A percentile compares a stretch with the other conserved stretches of the same genome.
phyloP scores from a whole-genome alignment of 805 yeast species.

The Metschnikowia drakensbergensis region DNA sequence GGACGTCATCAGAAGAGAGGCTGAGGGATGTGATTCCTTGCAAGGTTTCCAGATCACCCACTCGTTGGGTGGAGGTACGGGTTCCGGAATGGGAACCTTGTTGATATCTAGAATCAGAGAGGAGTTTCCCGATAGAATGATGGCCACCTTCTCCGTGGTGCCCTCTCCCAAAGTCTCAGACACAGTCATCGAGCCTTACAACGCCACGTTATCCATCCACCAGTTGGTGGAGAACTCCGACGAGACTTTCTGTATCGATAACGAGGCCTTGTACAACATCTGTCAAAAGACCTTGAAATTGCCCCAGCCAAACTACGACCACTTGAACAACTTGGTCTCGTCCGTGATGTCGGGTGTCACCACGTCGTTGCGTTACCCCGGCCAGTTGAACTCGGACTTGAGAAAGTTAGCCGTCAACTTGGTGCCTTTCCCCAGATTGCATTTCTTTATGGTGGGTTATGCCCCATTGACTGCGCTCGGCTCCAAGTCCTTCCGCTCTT shows the following conservation, averaged over 20 bases:
- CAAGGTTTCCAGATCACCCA: constrained; percentile 88
- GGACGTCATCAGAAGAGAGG: constrained; percentile 90
- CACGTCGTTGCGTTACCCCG: constrained; percentile 90
- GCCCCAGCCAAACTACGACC: constrained; percentile 71
- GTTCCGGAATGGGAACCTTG: constrained; percentile 94
- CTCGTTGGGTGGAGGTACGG: constrained; percentile 77
- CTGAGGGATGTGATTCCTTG: constrained; percentile 86
- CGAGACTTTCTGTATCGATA: constrained; percentile 93
- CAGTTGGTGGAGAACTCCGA: constrained; percentile 88
- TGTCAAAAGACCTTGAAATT: constrained; percentile 83
- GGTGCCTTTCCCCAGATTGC: constrained; percentile 93
- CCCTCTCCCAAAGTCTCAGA: constrained; percentile 91
- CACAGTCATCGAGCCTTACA: constrained; percentile 93
- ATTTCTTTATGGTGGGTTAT: constrained; percentile 92
- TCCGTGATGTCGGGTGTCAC: constrained; percentile 95
- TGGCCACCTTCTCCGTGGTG: constrained; percentile 90
- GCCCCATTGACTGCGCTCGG: constrained; percentile 86
- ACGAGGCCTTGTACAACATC: constrained; percentile 87
- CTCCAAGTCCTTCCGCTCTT: constrained; percentile 76
- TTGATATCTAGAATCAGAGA: constrained; percentile 82
- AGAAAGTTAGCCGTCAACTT: constrained; percentile 91
- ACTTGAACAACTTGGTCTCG: constrained; percentile 78
- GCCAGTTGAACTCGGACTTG: constrained; percentile 88
- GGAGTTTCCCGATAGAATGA: constrained; percentile 93
- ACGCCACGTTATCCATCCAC: constrained; percentile 85